Percentiles rank a stretch among this genome's conserved stretches.
These are phyloP conservation scores for Solanum sitiens DNA, from an alignment of 257 asterid species.

Conservation along the genomic window DNA sequence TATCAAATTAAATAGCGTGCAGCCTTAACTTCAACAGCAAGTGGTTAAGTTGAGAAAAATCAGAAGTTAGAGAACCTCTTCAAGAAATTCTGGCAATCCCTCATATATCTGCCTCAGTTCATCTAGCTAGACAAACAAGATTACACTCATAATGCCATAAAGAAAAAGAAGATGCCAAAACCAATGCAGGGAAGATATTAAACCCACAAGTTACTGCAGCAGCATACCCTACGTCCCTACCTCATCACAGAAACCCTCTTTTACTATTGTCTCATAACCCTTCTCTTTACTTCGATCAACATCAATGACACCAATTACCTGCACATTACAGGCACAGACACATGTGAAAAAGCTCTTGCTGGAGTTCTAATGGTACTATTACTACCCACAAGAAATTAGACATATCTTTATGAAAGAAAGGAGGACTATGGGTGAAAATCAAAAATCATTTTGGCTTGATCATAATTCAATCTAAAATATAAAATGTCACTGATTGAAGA, in stretches of 20 bases:
- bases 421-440: background rate
- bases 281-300: slow-evolving; percentile 78
- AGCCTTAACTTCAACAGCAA: background rate
- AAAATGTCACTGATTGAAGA: background rate
- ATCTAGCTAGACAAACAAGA: slow-evolving; percentile 65
- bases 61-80: slow-evolving; percentile 54
- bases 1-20: background rate
- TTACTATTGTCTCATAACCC: slow-evolving; percentile 81
- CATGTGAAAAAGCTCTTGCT: background rate
- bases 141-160: background rate
- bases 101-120: slow-evolving; percentile 97
- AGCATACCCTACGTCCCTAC: slow-evolving; percentile 46
- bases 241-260: slow-evolving; percentile 94
- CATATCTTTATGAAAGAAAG: background rate
- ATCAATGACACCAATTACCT: slow-evolving; percentile 88
- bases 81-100: slow-evolving; percentile 91
- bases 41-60: slow-evolving; percentile 1
- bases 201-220: background rate
- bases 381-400: background rate
- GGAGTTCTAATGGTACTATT: background rate
- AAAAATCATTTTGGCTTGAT: background rate
- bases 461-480: background rate
- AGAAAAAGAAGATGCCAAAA: background rate
- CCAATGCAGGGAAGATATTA: background rate
- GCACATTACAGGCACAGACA: slow-evolving; percentile 17